phyloP scores from a whole-genome alignment of 2,329 filamentous ascomycete species.

The Colletotrichum sp. region DNA sequence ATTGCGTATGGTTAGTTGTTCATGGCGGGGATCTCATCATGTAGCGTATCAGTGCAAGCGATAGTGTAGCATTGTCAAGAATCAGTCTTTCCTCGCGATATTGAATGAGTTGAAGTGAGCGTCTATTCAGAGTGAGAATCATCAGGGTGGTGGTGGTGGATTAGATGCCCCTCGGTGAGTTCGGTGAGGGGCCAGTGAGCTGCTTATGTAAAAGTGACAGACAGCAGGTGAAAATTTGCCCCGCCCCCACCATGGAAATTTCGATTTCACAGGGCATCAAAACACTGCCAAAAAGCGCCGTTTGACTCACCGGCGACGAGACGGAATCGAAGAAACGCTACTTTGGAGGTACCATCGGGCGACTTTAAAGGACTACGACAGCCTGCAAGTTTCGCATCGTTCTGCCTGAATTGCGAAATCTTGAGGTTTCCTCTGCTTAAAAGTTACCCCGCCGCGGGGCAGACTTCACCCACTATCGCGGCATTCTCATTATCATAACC shows the following conservation, averaged over 20 bases:
- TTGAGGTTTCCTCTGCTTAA: not conserved
- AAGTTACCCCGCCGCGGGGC: slow-evolving; percentile 17
- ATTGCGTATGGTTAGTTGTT: not conserved
- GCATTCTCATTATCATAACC: not conserved
- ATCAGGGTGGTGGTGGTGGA: not conserved
- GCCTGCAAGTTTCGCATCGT: not conserved
- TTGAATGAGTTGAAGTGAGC: not conserved
- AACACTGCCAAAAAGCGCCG: not conserved
- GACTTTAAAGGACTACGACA: too few species aligned
- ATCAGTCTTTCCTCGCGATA: not conserved
- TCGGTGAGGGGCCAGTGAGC: not conserved
- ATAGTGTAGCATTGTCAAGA: not conserved
- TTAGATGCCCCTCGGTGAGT: too few species aligned
- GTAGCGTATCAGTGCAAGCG: slow-evolving; percentile 5
- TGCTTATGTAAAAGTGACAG: slow-evolving; percentile 21
- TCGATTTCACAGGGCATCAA: slow-evolving; percentile 17
- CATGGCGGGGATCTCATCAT: not conserved
- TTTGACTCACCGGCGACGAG: not conserved
- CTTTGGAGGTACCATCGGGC: not conserved
- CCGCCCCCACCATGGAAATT: slow-evolving; percentile 26
- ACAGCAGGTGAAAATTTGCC: slow-evolving; percentile 21
- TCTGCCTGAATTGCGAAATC: not conserved
- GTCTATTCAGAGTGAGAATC: not conserved
- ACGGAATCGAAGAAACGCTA: not conserved
- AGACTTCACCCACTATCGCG: not conserved